A percentile compares a stretch with the other conserved stretches of the same genome.
Evolutionary conservation across 2,329 filamentous ascomycete species (phyloP).

Genomic region (Nemania sp.): DNA sequence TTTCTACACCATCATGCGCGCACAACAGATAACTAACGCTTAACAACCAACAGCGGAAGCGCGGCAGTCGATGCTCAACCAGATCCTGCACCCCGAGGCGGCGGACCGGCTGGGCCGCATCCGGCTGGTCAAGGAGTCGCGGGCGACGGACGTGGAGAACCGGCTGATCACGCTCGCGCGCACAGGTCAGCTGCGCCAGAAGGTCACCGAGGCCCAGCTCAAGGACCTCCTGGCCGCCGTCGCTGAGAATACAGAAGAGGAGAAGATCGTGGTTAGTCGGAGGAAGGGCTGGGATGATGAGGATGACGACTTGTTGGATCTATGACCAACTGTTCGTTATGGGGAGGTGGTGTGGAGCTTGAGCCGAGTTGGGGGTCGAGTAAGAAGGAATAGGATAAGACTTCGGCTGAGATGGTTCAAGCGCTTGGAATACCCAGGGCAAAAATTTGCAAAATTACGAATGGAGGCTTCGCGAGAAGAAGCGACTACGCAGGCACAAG

Average conservation of each 20-base stretch:
- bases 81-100: constrained; percentile 93
- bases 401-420: too few relatives aligned
- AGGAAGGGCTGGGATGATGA: constrained; percentile 86
- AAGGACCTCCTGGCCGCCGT: constrained; percentile 88
- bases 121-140: constrained; percentile 89
- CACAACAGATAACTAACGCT: neutral
- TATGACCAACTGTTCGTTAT: too few relatives aligned
- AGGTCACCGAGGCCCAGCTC: constrained; percentile 90
- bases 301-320: constrained; percentile 71
- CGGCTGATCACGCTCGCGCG: constrained; percentile 88
- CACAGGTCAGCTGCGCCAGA: constrained; percentile 79
- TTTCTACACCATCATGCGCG: neutral
- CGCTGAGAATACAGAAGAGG: constrained; percentile 75
- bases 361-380: neutral
- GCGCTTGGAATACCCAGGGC: neutral
- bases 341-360: neutral
- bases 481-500: too few relatives aligned
- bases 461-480: neutral
- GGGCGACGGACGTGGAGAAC: constrained; percentile 89
- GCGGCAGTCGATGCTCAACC: constrained; percentile 75
- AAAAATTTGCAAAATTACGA: neutral
- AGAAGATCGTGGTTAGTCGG: constrained; percentile 84
- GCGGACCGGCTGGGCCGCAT: constrained; percentile 93
- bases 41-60: constrained; percentile 63
- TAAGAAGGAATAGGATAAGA: neutral